Base-by-base conservation (phyloP, 768 basidiomycete species). In the Melanogaster broomeanus region DNA sequence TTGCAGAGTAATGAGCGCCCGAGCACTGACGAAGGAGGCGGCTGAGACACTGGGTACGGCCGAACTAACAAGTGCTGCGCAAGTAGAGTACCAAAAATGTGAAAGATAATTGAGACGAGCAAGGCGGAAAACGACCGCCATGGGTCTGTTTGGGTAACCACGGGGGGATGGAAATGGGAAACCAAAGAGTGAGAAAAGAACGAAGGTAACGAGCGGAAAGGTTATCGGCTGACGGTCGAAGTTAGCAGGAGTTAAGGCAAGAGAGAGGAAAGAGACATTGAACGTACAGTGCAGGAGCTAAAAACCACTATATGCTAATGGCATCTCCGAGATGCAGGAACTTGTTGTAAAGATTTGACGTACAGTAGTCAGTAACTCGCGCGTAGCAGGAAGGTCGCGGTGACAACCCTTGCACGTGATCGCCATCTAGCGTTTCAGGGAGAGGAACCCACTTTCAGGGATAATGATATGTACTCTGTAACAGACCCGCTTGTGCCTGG, bases 81-180 rank as follows among this genome's bases (percentile, higher is more conserved):
- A 52, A 65, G 42, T 15, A 56, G 59, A 50, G 46, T 37, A 53
- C 43, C 39, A 49, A 10, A 39, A 43, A 27, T 67, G 57, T 15
- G 59, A 61, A 48, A 19, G 60, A 47, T 42, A 31, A 24, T 39
- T 49, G 42, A 53, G 34, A 35, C 19, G 15, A 16, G 19, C 19
- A 42, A 41, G 24, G 52, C 58, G 58, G 57, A 60, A 46, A 45
- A 45, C n/a, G 34, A 56, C 58, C 62, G 65, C 55, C 67, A 69
- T 68, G 28, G 56, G 62, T 56, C 53, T 51, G 58, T 48, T 49
- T 30, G 22, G 6, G 41, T 19, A 42, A 60, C 63, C 62, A 53
- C 49, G 22, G n/a, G 37, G 45, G 44, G 48, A 47, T 42, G 43
- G 8, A 48, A 48, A 16, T 37, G 45, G n/a, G 34, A 42, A 47